A percentile compares a stretch with the other conserved stretches of the same genome.
Conservation (phyloP, 163 green algal species). For the Scenedesmus sp. region DNA sequence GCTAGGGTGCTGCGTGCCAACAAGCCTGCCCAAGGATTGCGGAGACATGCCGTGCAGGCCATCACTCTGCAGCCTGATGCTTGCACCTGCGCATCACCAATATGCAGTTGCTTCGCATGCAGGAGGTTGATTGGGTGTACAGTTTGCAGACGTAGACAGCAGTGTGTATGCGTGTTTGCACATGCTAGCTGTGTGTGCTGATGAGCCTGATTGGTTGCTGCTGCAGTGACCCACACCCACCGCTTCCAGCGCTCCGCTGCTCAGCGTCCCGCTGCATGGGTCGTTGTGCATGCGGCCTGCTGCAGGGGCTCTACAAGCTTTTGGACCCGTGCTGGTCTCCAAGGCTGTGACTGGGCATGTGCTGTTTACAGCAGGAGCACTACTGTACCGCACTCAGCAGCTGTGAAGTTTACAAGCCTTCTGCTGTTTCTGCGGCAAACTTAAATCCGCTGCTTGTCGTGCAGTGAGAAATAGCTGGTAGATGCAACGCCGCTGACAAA, state of each 20-base stretch:
- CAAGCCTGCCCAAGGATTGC: neutral
- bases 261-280: neutral
- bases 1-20: neutral
- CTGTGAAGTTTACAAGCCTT: neutral
- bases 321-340: neutral
- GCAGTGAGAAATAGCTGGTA: too few species aligned
- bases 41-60: neutral
- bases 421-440: too few species aligned
- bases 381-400: neutral
- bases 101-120: neutral
- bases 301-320: neutral
- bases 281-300: neutral
- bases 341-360: neutral
- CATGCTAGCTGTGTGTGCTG: neutral
- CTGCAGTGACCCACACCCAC: neutral
- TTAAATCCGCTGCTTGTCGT: too few species aligned
- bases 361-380: neutral
- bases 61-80: slow-evolving; percentile 9
- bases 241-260: neutral
- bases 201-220: neutral
- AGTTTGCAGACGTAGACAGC: neutral
- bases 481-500: too few species aligned
- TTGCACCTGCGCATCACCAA: neutral
- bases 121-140: neutral
- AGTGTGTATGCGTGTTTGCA: neutral